These are phyloP conservation scores for Murraya paniculata DNA, from an alignment of 345 rosid genomes.

Conservation along the genomic window DNA sequence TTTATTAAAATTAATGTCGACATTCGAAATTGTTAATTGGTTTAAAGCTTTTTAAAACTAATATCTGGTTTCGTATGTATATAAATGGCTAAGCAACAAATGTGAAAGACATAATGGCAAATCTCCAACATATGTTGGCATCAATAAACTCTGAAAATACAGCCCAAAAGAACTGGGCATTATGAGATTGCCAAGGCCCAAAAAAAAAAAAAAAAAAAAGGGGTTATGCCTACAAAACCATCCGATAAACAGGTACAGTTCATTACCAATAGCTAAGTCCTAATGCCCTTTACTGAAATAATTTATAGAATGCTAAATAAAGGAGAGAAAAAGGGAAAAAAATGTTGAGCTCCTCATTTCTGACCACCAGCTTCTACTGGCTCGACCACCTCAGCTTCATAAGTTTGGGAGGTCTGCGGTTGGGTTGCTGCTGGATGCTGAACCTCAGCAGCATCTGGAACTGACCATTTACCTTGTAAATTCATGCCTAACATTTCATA, in stretches of 20 bases:
- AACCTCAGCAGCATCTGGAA: constrained; percentile 21
- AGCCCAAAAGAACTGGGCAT: background rate
- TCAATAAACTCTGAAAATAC: background rate
- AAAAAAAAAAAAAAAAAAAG: background rate
- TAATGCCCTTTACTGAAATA: background rate
- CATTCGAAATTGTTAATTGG: no score
- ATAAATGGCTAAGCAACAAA: no score
- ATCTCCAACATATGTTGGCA: background rate
- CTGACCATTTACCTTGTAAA: constrained; percentile 83
- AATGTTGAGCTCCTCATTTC: constrained; percentile 43
- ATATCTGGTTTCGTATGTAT: no score
- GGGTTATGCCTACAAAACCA: no score
- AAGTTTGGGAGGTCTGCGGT: constrained; percentile 30
- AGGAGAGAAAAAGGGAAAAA: background rate
- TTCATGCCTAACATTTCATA: constrained; percentile 94
- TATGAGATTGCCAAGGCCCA: background rate
- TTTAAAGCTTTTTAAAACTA: no score
- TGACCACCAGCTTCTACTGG: constrained; percentile 56
- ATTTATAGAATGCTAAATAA: background rate
- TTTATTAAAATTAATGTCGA: no score
- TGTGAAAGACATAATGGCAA: no score
- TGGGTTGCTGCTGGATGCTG: constrained; percentile 27
- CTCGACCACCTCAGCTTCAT: constrained; percentile 88
- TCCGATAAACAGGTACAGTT: background rate
- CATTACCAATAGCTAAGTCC: background rate